phyloP scores from a whole-genome alignment of 352 stramenopile species.

The Phytophthora vignae region DNA sequence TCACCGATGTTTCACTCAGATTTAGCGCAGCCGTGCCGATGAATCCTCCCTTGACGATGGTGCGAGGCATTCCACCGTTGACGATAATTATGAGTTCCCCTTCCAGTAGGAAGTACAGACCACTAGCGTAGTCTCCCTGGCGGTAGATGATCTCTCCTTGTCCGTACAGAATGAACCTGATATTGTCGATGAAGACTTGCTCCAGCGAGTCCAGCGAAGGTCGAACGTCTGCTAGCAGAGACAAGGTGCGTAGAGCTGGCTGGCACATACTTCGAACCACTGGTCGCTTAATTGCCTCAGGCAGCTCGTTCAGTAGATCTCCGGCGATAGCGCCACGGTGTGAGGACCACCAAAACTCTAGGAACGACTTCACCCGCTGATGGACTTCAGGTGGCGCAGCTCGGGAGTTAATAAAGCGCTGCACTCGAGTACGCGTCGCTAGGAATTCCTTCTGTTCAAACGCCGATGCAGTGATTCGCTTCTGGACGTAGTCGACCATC shows the following conservation, averaged over 20 bases:
- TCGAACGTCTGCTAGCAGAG: conserved; percentile 47
- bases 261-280: conserved; percentile 63
- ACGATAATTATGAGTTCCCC: conserved; percentile 60
- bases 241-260: conserved; percentile 54
- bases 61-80: conserved; percentile 41
- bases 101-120: conserved; percentile 66
- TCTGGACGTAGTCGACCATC: conserved; percentile 57
- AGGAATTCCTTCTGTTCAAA: conserved; percentile 76
- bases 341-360: conserved; percentile 78
- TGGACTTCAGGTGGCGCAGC: conserved; percentile 52
- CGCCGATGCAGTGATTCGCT: conserved; percentile 52
- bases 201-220: conserved; percentile 46
- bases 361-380: conserved; percentile 62
- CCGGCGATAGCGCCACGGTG: conserved; percentile 60
- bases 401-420: conserved; percentile 60
- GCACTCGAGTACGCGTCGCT: conserved; percentile 54
- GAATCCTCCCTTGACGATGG: conserved; percentile 55
- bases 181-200: conserved; percentile 57
- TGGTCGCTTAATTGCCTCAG: conserved; percentile 56
- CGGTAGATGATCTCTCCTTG: conserved; percentile 74
- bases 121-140: conserved; percentile 67
- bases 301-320: conserved; percentile 62
- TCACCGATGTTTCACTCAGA: conserved; percentile 60
- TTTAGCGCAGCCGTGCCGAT: conserved; percentile 60
- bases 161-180: conserved; percentile 62